phyloP scores from a whole-genome alignment of 139 green algal species.

The Pleodorina starrii region DNA sequence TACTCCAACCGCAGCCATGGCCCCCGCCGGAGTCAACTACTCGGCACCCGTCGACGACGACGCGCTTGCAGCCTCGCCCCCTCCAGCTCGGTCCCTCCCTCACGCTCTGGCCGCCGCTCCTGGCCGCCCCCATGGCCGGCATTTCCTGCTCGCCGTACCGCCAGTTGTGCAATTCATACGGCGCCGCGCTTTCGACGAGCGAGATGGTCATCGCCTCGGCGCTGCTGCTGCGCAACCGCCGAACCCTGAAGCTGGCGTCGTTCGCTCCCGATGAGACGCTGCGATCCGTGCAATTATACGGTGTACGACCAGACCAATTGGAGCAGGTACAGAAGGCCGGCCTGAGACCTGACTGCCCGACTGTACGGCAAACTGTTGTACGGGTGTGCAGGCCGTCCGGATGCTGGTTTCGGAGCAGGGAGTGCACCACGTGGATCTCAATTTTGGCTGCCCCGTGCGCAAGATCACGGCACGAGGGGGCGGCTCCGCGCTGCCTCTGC shows the following conservation, averaged over 20 bases:
- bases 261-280: slow-evolving; percentile 29
- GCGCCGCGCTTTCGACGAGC: slow-evolving; percentile 50
- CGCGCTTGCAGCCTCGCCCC: not conserved
- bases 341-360: no score
- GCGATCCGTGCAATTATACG: slow-evolving; percentile 62
- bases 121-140: slow-evolving; percentile 65
- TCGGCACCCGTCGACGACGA: no score
- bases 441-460: slow-evolving; percentile 74
- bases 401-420: slow-evolving; percentile 55
- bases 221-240: slow-evolving; percentile 43
- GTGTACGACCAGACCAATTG: slow-evolving; percentile 48
- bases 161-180: slow-evolving; percentile 44
- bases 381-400: slow-evolving; percentile 31
- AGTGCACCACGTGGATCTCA: slow-evolving; percentile 73
- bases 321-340: slow-evolving; percentile 39
- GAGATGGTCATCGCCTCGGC: slow-evolving; percentile 66
- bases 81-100: slow-evolving; percentile 39
- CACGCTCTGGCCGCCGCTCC: slow-evolving; percentile 45
- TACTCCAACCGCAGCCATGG: no score
- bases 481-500: slow-evolving; percentile 66
- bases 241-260: slow-evolving; percentile 42
- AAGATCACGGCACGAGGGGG: slow-evolving; percentile 69
- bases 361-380: no score
- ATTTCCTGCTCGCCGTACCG: slow-evolving; percentile 64
- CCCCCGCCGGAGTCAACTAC: no score